Base-by-base conservation (phyloP, 441 rosid species). In the Viola pubescens region DNA sequence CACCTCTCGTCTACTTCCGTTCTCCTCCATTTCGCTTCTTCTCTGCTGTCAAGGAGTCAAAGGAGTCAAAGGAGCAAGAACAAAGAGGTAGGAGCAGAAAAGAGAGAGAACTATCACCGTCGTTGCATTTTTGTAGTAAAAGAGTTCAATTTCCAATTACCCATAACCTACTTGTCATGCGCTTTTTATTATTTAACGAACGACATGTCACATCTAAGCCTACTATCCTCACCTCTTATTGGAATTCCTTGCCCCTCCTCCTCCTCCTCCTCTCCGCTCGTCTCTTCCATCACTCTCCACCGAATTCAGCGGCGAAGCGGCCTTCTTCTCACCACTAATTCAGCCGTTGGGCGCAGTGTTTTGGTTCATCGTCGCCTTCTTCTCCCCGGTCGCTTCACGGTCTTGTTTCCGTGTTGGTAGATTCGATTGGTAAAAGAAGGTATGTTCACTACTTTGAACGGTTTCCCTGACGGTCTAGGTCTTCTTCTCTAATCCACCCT, bases 1-100 rank as follows among this genome's bases (percentile, higher is more conserved):
- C 68, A 75, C 86, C 48, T 71, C 70, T 14, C 84, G 51, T 56
- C 61, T 14, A 50, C 53, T 56, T 64, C 56, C 70, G 11, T 60
- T 61, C 37, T 58, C 47, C 63, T 4, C 39, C 56, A 19, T 52
- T 4, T 52, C 13, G 7, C 46, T 43, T 43, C 10, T 43, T 0
- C 4, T 6, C 46, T 9, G 46, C 46, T 9, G 46, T 26, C 3
- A 2, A 26, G 2, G 34, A 26, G 34, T 26, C 2, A 26, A 26
- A 26, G 34, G 34, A 26, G 34, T 26, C 2, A 26, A 26, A 26
- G 34, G 34, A 26, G 34, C 34, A 26, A 26, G 34, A 26, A 26
- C 34, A 26, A 26, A 26, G 34, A 26, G 34, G 34, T 26, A 26
- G 34, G 2, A 26, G 34, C 34, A 26, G 34, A 26, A 26, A 26